These are phyloP conservation scores for Metarhizium humberi DNA, from an alignment of 2,329 filamentous ascomycete species.

Conservation along the genomic window DNA sequence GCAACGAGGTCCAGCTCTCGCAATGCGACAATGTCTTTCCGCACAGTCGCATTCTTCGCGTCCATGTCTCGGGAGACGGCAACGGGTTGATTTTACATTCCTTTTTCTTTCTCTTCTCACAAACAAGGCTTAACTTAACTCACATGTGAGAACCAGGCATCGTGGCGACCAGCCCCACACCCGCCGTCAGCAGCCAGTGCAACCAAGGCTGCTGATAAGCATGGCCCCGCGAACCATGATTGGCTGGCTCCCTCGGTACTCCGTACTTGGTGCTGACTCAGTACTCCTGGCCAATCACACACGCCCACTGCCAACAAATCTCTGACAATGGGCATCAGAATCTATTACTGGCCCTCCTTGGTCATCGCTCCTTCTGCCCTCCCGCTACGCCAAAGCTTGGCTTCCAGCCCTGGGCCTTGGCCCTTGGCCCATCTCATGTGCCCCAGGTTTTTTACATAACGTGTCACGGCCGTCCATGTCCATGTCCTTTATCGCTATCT, in stretches of 20 bases:
- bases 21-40: background rate
- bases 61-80: background rate
- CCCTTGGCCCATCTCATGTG: no score
- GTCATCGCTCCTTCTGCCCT: background rate
- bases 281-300: background rate
- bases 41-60: background rate
- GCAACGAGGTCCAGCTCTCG: background rate
- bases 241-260: background rate
- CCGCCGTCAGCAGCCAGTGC: no score
- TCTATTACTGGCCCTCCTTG: constrained; percentile 5
- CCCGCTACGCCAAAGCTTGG: no score
- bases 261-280: background rate
- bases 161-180: no score
- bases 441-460: no score
- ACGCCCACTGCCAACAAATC: background rate
- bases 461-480: background rate
- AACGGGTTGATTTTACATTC: background rate
- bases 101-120: background rate
- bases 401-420: no score
- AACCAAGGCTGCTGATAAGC: constrained; percentile 3
- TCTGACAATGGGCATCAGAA: constrained; percentile 4
- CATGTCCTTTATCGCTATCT: background rate
- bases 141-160: background rate
- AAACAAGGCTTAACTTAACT: background rate
- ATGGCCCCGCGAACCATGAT: constrained; percentile 1